Evolutionary conservation across 345 rosid species (phyloP), one percentile per base, ranked within the genome.

Genomic region (Camelina neglecta): DNA sequence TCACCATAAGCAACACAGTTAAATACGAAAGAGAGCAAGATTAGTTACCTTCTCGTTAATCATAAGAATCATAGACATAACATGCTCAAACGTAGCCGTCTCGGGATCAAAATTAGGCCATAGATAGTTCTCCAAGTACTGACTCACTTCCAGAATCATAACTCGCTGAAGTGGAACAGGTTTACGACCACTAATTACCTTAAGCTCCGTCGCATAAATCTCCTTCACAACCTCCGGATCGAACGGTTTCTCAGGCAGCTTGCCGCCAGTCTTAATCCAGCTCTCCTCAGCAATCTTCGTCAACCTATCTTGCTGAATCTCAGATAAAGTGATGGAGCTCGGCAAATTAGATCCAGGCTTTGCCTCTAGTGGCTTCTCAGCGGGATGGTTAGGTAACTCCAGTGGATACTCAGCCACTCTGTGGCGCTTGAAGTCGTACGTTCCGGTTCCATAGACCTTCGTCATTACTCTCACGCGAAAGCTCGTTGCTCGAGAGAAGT

Each of bases 381-480:
- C 82, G 7, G 70, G 81, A 57, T 85, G 84, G 48, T 38, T 71
- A 21, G 86, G 74, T n/a, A 77, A 21, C 72, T 94, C 98, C 39
- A 87, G 76, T 24, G 97, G 99, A 76, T 95, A 95, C 89, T 95
- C 99, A 1, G 98, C 99, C 10, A 95, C 99, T 10, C 83, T 90
- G 81, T 90, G 99, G 83, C 99, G 98, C 91, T 88, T 95, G 91
- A 95, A 92, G 81, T 95, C 99, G 79, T 85, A 95, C 15, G 90
- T 85, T 65, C 98, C 99, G 10, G 98, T 95, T 63, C 99, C 99
- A 72, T 88, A 85, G 15, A 95, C 93, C 81, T 86, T 92, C 20
- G 97, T 86, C 99, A 95, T 95, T 64, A 7, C 23, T 10, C 24
- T 49, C 16, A n/a, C 69, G 31, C 26, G 68, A 47, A 57, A 66